phyloP scores from a whole-genome alignment of 148 eudicot genomes.

The Rhododendron henanense region DNA sequence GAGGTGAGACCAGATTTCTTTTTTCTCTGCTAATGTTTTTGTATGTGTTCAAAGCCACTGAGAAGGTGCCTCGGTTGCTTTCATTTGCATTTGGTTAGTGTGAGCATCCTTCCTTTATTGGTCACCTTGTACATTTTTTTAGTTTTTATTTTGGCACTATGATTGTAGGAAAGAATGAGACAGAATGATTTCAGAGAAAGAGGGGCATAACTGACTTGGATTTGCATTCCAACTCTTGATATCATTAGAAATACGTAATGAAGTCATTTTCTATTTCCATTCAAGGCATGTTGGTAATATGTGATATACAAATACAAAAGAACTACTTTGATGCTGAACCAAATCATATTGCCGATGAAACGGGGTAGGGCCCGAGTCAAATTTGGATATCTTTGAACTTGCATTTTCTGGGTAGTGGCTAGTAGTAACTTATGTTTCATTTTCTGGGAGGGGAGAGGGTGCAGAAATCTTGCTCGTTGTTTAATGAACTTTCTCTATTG shows the following conservation, averaged over 20 bases:
- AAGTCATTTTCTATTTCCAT: neutral
- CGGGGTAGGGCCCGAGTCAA: neutral
- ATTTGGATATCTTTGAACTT: neutral
- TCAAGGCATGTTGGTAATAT: neutral
- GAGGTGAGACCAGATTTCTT: constrained; percentile 45
- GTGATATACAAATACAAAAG: neutral
- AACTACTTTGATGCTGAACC: neutral
- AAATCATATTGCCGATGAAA: neutral
- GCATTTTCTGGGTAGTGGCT: neutral
- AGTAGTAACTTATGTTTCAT: neutral
- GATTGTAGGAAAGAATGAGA: neutral
- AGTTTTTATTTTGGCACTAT: neutral
- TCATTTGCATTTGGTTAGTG: neutral
- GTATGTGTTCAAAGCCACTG: neutral
- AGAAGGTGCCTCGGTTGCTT: neutral
- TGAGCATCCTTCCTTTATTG: neutral
- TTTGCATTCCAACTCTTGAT: neutral
- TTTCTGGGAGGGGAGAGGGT: neutral
- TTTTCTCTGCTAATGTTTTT: neutral
- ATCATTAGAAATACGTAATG: neutral
- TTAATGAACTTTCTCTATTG: neutral
- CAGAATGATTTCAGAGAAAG: neutral
- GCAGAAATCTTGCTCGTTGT: neutral
- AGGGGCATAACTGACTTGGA: neutral
- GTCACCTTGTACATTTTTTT: neutral